phyloP scores from a whole-genome alignment of 2,329 filamentous ascomycete genomes.

The Aschersonia sp. region DNA sequence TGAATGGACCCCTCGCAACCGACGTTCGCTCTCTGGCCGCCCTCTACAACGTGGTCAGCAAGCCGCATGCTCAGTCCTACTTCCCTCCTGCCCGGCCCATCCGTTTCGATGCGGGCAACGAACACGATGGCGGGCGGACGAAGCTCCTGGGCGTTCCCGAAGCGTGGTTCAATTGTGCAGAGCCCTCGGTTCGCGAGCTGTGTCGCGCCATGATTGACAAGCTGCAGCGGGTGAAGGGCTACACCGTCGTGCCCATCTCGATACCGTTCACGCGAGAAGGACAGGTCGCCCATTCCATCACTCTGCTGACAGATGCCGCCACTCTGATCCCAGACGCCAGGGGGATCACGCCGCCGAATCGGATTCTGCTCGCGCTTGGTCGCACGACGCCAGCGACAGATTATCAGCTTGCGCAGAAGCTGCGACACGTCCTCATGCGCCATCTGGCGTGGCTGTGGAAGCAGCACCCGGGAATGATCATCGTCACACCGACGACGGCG shows the following conservation, averaged over 20 bases:
- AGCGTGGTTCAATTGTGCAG: slow-evolving; percentile 43
- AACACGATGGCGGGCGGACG: slow-evolving; percentile 20
- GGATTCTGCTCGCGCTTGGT: slow-evolving; percentile 52
- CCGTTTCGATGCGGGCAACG: slow-evolving; percentile 47
- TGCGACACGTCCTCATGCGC: slow-evolving; percentile 63
- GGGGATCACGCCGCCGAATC: slow-evolving; percentile 52
- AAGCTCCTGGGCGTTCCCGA: slow-evolving; percentile 49
- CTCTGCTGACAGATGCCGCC: slow-evolving; percentile 44
- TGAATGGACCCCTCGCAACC: slow-evolving; percentile 66
- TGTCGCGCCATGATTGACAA: slow-evolving; percentile 34
- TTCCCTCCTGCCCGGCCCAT: slow-evolving; percentile 31
- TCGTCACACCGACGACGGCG: slow-evolving; percentile 66
- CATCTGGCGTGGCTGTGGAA: slow-evolving; percentile 61
- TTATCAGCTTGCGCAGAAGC: slow-evolving; percentile 55
- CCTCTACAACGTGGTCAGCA: slow-evolving; percentile 48
- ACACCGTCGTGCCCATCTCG: slow-evolving; percentile 38
- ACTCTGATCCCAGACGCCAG: slow-evolving; percentile 33
- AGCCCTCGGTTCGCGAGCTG: slow-evolving; percentile 25
- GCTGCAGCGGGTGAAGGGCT: slow-evolving; percentile 33
- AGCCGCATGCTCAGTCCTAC: slow-evolving; percentile 46
- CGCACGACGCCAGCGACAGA: slow-evolving; percentile 52
- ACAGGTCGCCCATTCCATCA: slow-evolving; percentile 67
- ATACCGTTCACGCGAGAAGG: slow-evolving; percentile 54
- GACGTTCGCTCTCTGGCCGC: slow-evolving; percentile 62
- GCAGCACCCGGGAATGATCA: slow-evolving; percentile 56